Evolutionary conservation across 1,139 yeast genomes (phyloP).

Genomic region (Debaryomyces sp.): DNA sequence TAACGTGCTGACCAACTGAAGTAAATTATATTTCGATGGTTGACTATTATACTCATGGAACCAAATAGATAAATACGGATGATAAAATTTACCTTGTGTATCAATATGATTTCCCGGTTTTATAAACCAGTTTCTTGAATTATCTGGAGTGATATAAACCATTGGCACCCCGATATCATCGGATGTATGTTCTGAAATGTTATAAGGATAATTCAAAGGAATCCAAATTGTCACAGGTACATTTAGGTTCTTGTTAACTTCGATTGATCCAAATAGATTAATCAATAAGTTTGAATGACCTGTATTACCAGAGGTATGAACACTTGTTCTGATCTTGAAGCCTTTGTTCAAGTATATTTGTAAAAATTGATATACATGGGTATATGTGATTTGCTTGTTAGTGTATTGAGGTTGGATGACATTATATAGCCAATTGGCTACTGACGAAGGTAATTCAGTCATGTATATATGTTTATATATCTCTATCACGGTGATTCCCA

Average conservation of each 20-base stretch:
- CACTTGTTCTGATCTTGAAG: constrained; percentile 66
- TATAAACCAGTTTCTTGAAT: constrained; percentile 37
- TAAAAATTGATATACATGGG: constrained; percentile 62
- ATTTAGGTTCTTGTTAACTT: constrained; percentile 30
- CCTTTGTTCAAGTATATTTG: constrained; percentile 43
- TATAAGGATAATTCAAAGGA: constrained; percentile 66
- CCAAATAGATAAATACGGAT: constrained; percentile 73
- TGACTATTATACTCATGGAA: constrained; percentile 18
- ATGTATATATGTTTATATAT: constrained; percentile 10
- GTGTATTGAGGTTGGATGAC: constrained; percentile 54
- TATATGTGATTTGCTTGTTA: constrained; percentile 55
- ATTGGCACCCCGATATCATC: constrained; percentile 55
- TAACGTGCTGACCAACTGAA: constrained; percentile 39
- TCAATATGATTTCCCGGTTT: constrained; percentile 72
- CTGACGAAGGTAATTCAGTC: constrained; percentile 36
- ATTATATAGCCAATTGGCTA: constrained; percentile 46
- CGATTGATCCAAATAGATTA: constrained; percentile 63
- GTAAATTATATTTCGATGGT: constrained; percentile 33
- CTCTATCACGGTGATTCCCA: neutral
- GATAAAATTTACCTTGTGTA: constrained; percentile 72
- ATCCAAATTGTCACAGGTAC: constrained; percentile 80
- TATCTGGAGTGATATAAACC: constrained; percentile 58
- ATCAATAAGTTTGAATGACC: constrained; percentile 66
- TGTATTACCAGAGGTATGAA: constrained; percentile 55
- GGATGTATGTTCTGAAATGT: neutral